Evolutionary conservation across 192 early-diverging fungal genomes (phyloP).

Genomic region (Anaeromyces robustus): DNA sequence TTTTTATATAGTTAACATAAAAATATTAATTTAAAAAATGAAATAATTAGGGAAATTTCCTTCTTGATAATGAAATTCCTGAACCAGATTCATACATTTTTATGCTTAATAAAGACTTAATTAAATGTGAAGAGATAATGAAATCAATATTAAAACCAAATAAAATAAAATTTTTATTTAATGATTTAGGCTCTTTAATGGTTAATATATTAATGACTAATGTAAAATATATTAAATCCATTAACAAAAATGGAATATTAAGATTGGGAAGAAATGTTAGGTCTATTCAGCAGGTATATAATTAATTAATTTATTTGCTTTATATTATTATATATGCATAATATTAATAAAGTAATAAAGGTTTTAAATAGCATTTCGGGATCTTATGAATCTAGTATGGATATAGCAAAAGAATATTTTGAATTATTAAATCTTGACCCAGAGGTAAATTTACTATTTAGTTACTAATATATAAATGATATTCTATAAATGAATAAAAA

Average conservation of each 20-base stretch:
- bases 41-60: slow-evolving; percentile 76
- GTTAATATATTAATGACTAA: background rate
- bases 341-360: background rate
- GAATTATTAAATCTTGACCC: background rate
- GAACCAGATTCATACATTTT: slow-evolving; percentile 84
- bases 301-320: background rate
- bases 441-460: too few species aligned
- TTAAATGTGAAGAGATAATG: slow-evolving; percentile 58
- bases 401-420: background rate
- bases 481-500: too few species aligned
- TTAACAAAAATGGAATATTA: background rate
- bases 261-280: background rate
- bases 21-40: too few species aligned
- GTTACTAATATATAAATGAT: too few species aligned
- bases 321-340: background rate
- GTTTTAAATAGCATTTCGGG: background rate
- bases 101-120: slow-evolving; percentile 61
- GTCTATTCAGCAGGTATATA: background rate
- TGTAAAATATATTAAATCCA: background rate
- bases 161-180: background rate
- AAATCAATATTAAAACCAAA: background rate
- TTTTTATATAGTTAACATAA: background rate
- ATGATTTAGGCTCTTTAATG: background rate
- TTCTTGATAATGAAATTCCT: slow-evolving; percentile 50
- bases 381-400: background rate